Conservation (phyloP, 2,329 filamentous ascomycete genomes). For the Xylaria sp. region DNA sequence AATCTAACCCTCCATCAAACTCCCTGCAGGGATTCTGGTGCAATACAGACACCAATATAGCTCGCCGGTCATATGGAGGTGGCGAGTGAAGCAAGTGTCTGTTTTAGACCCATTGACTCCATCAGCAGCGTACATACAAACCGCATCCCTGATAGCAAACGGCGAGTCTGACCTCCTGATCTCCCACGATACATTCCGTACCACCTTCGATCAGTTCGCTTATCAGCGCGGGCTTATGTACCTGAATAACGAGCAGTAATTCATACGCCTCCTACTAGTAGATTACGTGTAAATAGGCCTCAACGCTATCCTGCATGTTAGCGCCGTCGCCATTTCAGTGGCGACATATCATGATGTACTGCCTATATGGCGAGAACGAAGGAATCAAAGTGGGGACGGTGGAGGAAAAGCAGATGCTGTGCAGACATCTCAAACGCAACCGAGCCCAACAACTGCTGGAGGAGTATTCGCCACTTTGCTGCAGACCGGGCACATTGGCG, state of each 20-base stretch:
- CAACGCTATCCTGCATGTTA: neutral
- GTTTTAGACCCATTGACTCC: neutral
- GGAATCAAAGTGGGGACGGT: neutral
- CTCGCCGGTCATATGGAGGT: neutral
- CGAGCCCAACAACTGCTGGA: neutral
- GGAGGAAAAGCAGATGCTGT: neutral
- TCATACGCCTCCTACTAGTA: slow-evolving; percentile 3
- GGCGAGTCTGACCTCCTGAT: no score
- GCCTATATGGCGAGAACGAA: neutral
- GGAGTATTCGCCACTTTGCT: slow-evolving; percentile 7
- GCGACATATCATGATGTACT: neutral
- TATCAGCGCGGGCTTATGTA: neutral
- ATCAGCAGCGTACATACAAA: neutral
- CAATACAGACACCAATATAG: neutral
- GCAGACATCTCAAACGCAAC: neutral
- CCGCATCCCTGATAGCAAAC: neutral
- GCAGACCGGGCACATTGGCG: neutral
- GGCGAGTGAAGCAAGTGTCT: neutral
- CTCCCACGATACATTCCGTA: neutral
- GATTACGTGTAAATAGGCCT: slow-evolving; percentile 1
- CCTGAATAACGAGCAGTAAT: neutral
- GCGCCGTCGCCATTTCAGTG: neutral
- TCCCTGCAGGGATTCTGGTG: neutral
- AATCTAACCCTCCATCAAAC: neutral
- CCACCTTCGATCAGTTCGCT: slow-evolving; percentile 9